Percentiles rank a stretch among this genome's conserved stretches.
These are phyloP conservation scores for Chaetoceros muelleri DNA, from an alignment of 108 stramenopile species.

Conservation along the genomic window DNA sequence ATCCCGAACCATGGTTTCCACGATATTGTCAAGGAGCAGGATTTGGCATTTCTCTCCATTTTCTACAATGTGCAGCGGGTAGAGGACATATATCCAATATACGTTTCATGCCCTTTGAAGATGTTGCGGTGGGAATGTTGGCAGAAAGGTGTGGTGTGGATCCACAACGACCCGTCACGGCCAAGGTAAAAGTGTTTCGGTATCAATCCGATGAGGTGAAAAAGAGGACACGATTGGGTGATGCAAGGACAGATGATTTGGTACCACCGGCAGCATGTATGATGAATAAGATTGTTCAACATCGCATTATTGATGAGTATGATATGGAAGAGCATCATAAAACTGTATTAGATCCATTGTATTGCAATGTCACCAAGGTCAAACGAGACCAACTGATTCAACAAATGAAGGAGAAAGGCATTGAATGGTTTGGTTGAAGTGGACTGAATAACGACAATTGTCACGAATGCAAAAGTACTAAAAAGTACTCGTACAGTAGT, in stretches of 20 bases:
- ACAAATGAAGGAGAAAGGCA: not conserved
- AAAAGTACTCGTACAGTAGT: no score
- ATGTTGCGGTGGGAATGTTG: conserved; percentile 20
- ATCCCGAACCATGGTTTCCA: conserved; percentile 16
- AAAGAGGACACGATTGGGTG: not conserved
- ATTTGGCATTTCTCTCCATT: conserved; percentile 13
- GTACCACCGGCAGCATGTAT: not conserved
- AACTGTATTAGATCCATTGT: not conserved
- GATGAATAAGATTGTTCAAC: not conserved
- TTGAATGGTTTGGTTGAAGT: not conserved
- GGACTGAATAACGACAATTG: no score
- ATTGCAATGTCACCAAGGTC: not conserved
- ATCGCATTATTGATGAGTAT: not conserved
- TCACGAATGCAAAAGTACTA: no score
- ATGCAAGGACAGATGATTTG: not conserved
- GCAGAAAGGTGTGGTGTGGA: conserved; percentile 8
- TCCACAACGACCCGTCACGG: not conserved
- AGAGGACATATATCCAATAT: conserved; percentile 1
- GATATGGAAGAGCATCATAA: not conserved
- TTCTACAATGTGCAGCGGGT: conserved; percentile 8
- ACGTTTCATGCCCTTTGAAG: conserved; percentile 20
- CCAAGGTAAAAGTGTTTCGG: not conserved
- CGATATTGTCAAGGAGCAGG: conserved; percentile 18
- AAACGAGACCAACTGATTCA: not conserved
- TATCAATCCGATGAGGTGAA: not conserved